Evolutionary conservation across 2,329 filamentous ascomycete genomes (phyloP).

Genomic region (Zymoseptoria passerinii): DNA sequence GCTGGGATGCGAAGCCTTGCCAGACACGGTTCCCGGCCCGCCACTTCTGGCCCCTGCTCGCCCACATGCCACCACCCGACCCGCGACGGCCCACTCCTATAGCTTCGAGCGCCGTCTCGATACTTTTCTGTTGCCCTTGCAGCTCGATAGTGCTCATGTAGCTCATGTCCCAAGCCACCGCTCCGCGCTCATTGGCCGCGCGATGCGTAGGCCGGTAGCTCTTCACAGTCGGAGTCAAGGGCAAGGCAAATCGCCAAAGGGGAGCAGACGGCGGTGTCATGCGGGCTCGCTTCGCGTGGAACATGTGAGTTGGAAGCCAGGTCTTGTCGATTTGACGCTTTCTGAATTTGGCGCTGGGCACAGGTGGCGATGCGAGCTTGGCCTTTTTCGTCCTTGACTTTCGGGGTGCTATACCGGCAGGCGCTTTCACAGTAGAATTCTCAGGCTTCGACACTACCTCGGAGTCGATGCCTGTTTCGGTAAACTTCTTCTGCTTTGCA

Average conservation of each 20-base stretch:
- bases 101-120: slow-evolving; percentile 58
- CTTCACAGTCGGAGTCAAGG: slow-evolving; percentile 80
- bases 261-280: slow-evolving; percentile 74
- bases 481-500: slow-evolving; percentile 39
- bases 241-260: slow-evolving; percentile 84
- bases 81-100: slow-evolving; percentile 48
- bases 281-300: slow-evolving; percentile 82
- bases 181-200: slow-evolving; percentile 64
- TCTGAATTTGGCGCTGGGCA: slow-evolving; percentile 62
- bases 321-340: slow-evolving; percentile 83
- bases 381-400: slow-evolving; percentile 64
- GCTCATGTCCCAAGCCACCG: slow-evolving; percentile 85
- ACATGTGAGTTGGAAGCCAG: slow-evolving; percentile 91
- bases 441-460: slow-evolving; percentile 13
- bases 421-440: slow-evolving; percentile 13
- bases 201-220: slow-evolving; percentile 81
- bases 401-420: slow-evolving; percentile 24
- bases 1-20: slow-evolving; percentile 51
- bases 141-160: slow-evolving; percentile 83
- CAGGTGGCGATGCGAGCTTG: slow-evolving; percentile 55
- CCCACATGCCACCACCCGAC: slow-evolving; percentile 44
- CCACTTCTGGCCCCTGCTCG: slow-evolving; percentile 62
- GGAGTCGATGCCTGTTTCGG: slow-evolving; percentile 27
- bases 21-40: slow-evolving; percentile 51
- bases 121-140: slow-evolving; percentile 55